These are phyloP conservation scores for Poronia punctata DNA, from an alignment of 495 filamentous ascomycete genomes.

Conservation along the genomic window DNA sequence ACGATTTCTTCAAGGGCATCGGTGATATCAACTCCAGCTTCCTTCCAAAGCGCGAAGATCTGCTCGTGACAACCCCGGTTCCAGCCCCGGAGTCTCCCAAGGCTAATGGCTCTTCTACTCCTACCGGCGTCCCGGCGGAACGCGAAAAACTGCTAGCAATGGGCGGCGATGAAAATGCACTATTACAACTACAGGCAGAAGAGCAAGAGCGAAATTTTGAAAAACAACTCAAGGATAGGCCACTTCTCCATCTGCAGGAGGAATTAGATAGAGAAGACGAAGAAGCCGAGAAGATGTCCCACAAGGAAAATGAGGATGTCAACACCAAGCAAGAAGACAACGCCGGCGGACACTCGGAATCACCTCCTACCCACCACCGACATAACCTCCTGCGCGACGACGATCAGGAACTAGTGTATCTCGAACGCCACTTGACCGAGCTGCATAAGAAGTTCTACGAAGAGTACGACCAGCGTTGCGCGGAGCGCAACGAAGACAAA, in stretches of 20 bases:
- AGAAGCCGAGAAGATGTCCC: conserved; percentile 46
- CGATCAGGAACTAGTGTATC: conserved; percentile 67
- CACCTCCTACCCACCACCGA: conserved; percentile 35
- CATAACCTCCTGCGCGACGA: conserved; percentile 83
- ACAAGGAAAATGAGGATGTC: conserved; percentile 34
- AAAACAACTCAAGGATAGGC: conserved; percentile 82
- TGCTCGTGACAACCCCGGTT: conserved; percentile 37
- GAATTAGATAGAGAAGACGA: conserved; percentile 79
- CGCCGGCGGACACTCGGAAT: conserved; percentile 23
- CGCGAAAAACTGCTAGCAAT: conserved; percentile 47
- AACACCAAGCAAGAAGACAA: conserved; percentile 15
- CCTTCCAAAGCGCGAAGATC: conserved; percentile 78
- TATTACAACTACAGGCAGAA: conserved; percentile 66
- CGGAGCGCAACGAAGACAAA: conserved; percentile 15
- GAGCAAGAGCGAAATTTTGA: conserved; percentile 80
- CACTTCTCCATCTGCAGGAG: conserved; percentile 81
- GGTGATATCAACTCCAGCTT: conserved; percentile 99
- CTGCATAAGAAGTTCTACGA: conserved; percentile 78
- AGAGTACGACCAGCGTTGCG: conserved; percentile 56
- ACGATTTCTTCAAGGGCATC: conserved; percentile 96
- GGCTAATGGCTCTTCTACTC: conserved; percentile 8
- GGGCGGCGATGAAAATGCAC: conserved; percentile 60
- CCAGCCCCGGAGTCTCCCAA: conserved; percentile 15
- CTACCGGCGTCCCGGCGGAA: conserved; percentile 8
- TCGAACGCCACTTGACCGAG: conserved; percentile 64